Conservation (phyloP, 495 filamentous ascomycete species). For the Tetracladium setigerum region DNA sequence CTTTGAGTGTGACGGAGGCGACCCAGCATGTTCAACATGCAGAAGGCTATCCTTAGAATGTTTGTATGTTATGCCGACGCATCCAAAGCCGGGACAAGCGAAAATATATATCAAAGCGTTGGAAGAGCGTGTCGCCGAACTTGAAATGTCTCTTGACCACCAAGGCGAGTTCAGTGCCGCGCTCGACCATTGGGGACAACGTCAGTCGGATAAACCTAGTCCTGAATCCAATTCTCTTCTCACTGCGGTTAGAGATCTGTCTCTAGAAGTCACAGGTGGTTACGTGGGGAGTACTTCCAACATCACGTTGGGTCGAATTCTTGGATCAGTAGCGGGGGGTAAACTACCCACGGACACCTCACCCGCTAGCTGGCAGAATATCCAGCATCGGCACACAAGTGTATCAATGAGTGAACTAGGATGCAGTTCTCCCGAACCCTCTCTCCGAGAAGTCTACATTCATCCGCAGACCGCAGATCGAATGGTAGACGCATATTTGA, state of each 20-base stretch:
- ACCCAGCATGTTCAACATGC: conserved; percentile 24
- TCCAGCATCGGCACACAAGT: background rate
- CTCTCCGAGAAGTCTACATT: background rate
- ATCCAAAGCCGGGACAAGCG: conserved; percentile 23
- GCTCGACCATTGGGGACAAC: conserved; percentile 13
- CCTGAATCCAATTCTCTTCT: background rate
- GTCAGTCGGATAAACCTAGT: background rate
- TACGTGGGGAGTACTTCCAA: conserved; percentile 1
- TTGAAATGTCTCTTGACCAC: conserved; percentile 20
- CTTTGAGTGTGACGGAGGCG: conserved; percentile 24
- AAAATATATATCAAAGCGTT: conserved; percentile 29
- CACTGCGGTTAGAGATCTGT: conserved; percentile 5
- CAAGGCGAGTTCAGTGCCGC: conserved; percentile 16
- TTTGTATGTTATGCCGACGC: conserved; percentile 23
- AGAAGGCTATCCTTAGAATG: conserved; percentile 23
- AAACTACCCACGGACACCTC: background rate
- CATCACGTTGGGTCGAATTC: conserved; percentile 3
- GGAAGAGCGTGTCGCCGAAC: conserved; percentile 25
- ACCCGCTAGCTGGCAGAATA: background rate
- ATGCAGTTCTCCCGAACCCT: background rate
- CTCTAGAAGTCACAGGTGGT: background rate
- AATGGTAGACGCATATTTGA: conserved; percentile 23
- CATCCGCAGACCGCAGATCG: conserved; percentile 18
- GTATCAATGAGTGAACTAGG: background rate
- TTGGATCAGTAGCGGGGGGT: background rate